Evolutionary conservation across 371 early-diverging fungal species (phyloP).

Genomic region (Lichtheimia hyalospora): DNA sequence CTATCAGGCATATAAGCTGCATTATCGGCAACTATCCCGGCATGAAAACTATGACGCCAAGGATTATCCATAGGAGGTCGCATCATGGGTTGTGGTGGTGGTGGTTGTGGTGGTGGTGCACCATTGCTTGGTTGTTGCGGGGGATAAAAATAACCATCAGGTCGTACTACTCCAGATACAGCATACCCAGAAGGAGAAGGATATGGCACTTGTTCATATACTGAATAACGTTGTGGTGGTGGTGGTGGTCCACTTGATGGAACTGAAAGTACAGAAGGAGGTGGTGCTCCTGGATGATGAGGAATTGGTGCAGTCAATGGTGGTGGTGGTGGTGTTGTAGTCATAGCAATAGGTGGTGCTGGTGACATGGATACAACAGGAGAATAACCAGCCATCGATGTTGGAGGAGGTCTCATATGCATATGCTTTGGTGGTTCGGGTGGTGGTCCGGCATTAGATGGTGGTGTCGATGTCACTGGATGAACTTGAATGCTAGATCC

Average conservation of each 20-base stretch:
- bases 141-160: too few species aligned
- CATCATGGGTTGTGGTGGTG: conserved; percentile 1
- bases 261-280: background rate
- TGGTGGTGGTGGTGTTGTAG: background rate
- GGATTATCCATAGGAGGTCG: conserved; percentile 3
- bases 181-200: too few species aligned
- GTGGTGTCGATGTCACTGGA: background rate
- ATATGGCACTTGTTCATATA: too few species aligned
- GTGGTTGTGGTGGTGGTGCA: too few species aligned
- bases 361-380: background rate
- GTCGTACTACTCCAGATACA: too few species aligned
- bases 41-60: conserved; percentile 14
- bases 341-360: background rate
- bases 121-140: too few species aligned
- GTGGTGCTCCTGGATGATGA: background rate
- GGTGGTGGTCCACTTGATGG: background rate
- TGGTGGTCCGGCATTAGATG: background rate
- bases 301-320: background rate
- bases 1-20: conserved; percentile 35
- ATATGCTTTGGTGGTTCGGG: background rate
- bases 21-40: conserved; percentile 12
- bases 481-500: conserved; percentile 1
- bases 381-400: too few species aligned
- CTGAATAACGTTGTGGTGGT: background rate
- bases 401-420: background rate